phyloP scores from a whole-genome alignment of 257 asterid genomes.

The Lavandula angustifolia region DNA sequence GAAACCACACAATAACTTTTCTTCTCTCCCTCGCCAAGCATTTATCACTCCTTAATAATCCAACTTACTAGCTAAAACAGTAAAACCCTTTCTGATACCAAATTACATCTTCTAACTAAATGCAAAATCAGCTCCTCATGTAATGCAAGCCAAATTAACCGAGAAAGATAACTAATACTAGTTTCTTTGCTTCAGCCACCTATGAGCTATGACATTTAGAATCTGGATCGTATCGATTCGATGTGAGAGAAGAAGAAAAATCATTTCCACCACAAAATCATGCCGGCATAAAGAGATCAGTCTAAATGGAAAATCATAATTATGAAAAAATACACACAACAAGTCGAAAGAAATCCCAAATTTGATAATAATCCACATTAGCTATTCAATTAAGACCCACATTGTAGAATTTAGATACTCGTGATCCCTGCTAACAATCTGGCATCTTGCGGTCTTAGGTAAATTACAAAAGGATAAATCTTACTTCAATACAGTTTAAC shows the following conservation, averaged over 20 bases:
- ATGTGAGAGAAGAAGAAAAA: neutral
- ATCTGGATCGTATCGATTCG: neutral
- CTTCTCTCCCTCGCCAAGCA: neutral
- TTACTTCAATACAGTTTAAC: neutral
- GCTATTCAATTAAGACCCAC: conserved; percentile 15
- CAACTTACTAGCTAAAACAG: neutral
- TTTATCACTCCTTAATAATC: neutral
- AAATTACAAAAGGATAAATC: conserved; percentile 2
- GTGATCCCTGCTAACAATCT: neutral
- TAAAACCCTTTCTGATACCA: neutral
- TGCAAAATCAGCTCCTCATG: neutral
- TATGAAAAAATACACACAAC: neutral
- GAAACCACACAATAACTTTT: neutral
- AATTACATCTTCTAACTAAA: neutral
- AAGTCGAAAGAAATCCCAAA: neutral
- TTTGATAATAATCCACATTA: conserved; percentile 6
- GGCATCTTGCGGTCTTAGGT: conserved; percentile 3
- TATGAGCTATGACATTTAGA: neutral
- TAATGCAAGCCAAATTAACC: neutral
- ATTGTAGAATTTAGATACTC: conserved; percentile 2
- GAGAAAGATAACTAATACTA: neutral
- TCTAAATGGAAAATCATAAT: conserved; percentile 6
- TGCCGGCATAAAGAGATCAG: neutral
- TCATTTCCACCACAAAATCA: neutral
- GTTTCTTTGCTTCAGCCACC: neutral